Percentiles rank a stretch among this genome's conserved stretches.
phyloP scores from a whole-genome alignment of 176 grass and related monocot species.

The Musa schizocarpa region DNA sequence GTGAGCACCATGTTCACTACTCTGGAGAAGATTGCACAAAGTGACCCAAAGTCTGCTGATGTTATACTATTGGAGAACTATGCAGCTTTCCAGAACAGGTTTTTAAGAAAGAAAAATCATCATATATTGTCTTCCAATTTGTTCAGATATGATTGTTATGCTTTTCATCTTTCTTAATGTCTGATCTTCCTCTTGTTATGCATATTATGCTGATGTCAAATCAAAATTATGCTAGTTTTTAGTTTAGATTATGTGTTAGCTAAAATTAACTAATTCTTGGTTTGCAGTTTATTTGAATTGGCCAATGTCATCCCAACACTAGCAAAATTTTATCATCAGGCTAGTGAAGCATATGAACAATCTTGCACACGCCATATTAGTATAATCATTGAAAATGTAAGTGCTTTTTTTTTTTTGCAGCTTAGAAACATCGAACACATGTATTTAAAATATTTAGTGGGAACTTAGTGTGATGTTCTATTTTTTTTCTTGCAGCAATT shows the following conservation, averaged over 20 bases:
- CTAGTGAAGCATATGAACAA: slow-evolving; percentile 84
- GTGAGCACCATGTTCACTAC: slow-evolving; percentile 86
- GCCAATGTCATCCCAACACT: slow-evolving; percentile 81
- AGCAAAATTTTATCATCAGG: slow-evolving; percentile 84
- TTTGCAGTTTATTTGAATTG: slow-evolving; percentile 91
- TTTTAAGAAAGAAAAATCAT: slow-evolving; percentile 2
- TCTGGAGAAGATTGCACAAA: slow-evolving; percentile 92
- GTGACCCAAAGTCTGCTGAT: slow-evolving; percentile 67
- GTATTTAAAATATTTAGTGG: slow-evolving; percentile 9
- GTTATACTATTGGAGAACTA: slow-evolving; percentile 93
- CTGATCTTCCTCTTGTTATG: slow-evolving; percentile 9
- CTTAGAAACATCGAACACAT: no score
- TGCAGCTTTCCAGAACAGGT: slow-evolving; percentile 98
- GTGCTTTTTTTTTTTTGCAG: slow-evolving; percentile 16
- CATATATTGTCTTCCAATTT: background rate
- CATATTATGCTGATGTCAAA: background rate
- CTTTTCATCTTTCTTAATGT: background rate
- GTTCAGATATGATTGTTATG: background rate
- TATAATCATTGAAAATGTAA: slow-evolving; percentile 86
- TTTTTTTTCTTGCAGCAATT: slow-evolving; percentile 69
- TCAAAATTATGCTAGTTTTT: background rate
- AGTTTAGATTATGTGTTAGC: slow-evolving; percentile 6
- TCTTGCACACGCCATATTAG: slow-evolving; percentile 89
- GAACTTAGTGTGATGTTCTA: slow-evolving; percentile 16
- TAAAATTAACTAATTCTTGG: slow-evolving; percentile 1